Base-by-base conservation (phyloP, 73 alveolate species). In the Symbiodinium pilosum region DNA sequence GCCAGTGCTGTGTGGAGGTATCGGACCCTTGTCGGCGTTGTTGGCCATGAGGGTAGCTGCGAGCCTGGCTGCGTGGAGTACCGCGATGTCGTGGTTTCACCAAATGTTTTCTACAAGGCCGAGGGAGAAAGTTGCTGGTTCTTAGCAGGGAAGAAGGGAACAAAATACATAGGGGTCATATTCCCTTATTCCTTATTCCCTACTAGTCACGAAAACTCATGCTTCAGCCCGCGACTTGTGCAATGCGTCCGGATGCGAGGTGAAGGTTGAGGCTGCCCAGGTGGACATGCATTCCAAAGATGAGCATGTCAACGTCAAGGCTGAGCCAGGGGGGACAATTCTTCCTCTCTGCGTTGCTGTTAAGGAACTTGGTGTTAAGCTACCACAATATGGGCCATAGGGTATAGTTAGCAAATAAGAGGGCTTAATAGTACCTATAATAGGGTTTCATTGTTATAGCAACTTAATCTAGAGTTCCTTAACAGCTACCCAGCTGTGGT, bases 231-330 rank as follows among this genome's bases (percentile, higher is more conserved):
- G 21, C 59, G 59, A 47, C 21, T 7, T 14, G 26, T 28, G 56
- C 87, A 7, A 11, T 24, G 32, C 36, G 18, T 12, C 47, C 4
- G 54, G 32, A 4, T 32, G 54, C 26, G n/a, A 91, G 96, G 96
- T 91, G 41, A 91, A 42, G 38, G 59, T 91, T 30, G 96, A 91
- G 51, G 96, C 69, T 40, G 96, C 96, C n/a, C 96, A 91, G 38
- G 96, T 91, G 38, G 96, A 91, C 77, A 91, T 91, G 96, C 96
- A 91, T 36, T 91, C 96, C 51, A 43, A 91, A 32, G 96, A 91
- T 52, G 96, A 91, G 87, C 88, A 69, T 41, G 96, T 91, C 52
- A 69, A 34, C 38, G 96, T 91, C 38, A 91, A 91, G 96, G 96
- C 96, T 47, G 59, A 14, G 59, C 59, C 59, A 14, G 59, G 6